Base-by-base conservation (phyloP, 805 yeast species). In the Saccharomycopsis olivae region DNA sequence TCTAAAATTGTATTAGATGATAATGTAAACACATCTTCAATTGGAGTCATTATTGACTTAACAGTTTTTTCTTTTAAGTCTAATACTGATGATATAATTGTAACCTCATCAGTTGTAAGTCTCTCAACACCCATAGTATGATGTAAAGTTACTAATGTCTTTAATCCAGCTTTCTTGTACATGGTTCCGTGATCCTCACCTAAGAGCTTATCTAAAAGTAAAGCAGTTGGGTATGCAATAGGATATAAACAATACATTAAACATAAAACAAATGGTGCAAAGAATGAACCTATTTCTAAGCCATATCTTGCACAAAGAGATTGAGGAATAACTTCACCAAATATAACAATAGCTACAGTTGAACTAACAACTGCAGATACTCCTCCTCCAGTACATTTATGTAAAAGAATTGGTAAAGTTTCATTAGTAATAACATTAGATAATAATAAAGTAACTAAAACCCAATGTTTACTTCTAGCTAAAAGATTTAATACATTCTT, bases 121-220 rank as follows among this genome's bases (percentile, higher is more conserved):
- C 96, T 67, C 59, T 92, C 97, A 5, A 82, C 94, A 9, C 36
- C 41, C 92, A 88, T 86, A 16, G 94, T 85, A 53, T 81, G 75
- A 58, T 89, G 98, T 51, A 89, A 65, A 2, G 95, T 85, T 39
- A 89, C 98, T 51, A 89, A 69, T 2, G 96, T 85, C 61, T 92
- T 89, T 53, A 89, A 73, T 1, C 97, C 97, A 5, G 86, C 79
- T 58, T 85, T 86, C 57, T 85, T 86, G 64, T 89, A 89, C 30
- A 89, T 75, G 2, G 95, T 87, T 25, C 98, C 97, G 59, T 89
- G 97, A 60, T 86, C 95, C 62, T 89, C 94, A 40, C 98, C 98
- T 27, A 89, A 66, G 28, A 80, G 69, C 52, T 71, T 68, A 60
- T 89, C 98, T 49, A 89, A 68, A 28, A 89, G 64, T 44, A 74